phyloP scores from a whole-genome alignment of 495 filamentous ascomycete genomes.

The Viridothelium virens region DNA sequence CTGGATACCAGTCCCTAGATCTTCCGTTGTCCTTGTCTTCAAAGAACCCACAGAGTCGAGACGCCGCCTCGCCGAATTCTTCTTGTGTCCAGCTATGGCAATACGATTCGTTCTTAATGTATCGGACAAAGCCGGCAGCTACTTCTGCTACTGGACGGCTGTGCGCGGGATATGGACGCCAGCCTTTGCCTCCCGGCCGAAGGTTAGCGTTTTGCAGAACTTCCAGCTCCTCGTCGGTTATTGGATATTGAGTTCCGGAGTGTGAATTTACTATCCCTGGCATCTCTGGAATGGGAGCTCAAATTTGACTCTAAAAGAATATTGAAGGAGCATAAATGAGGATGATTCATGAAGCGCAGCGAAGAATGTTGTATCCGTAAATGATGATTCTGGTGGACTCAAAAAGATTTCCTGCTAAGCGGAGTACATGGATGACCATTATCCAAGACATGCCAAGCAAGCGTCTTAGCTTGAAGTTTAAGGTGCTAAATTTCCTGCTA shows the following conservation, averaged over 20 bases:
- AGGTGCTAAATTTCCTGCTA: no score
- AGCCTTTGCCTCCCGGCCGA: not conserved
- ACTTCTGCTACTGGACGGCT: not conserved
- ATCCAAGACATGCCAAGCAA: no score
- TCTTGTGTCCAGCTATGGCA: conserved; percentile 2
- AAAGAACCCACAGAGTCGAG: not conserved
- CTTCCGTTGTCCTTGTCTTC: not conserved
- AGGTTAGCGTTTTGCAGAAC: not conserved
- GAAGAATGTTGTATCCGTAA: not conserved
- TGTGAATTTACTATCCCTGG: not conserved
- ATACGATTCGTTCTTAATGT: not conserved
- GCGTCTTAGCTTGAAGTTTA: no score
- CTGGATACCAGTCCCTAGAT: not conserved
- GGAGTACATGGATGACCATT: no score
- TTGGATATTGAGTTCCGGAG: not conserved
- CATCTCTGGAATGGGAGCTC: not conserved
- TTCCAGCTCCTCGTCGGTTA: not conserved
- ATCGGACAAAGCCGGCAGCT: not conserved
- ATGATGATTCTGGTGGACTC: not conserved
- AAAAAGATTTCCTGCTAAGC: no score
- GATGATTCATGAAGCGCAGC: not conserved
- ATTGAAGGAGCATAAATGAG: no score
- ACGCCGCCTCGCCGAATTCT: not conserved
- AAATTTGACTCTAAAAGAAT: not conserved
- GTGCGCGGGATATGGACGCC: not conserved